Base-by-base conservation (phyloP, 768 basidiomycete genomes). In the Hygrocybe coccinea region DNA sequence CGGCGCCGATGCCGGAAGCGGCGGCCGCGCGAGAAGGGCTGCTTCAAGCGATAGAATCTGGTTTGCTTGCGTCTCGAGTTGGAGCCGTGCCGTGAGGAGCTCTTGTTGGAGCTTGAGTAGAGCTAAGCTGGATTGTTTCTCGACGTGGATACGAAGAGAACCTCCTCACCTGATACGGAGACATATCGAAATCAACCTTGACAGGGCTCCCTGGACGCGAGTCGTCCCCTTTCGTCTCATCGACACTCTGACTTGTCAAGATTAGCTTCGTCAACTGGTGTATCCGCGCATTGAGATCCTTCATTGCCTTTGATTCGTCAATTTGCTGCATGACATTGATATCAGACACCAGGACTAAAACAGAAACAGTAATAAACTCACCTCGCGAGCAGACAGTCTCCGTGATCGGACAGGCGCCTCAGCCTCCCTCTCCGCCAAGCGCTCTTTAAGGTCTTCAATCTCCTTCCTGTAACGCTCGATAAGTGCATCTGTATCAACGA, bases 381-480 rank as follows among this genome's bases (percentile, higher is more conserved):
- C 79, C 73, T 80, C 80, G 46, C 78, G 72, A 8, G 78, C 78
- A 43, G 79, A 80, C 34, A 83, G 67, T 41, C 81, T 71, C 55
- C 82, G 72, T 54, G 73, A 69, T 36, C 73, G 69, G 24, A 75
- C 73, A 51, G 75, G 73, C 12, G 81, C 84, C 50, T 86, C 86
- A 8, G 81, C 79, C 66, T 89, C 87, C 37, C 83, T 76, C 59
- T 89, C 88, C 12, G 77, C 71, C 39, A 95, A 76, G 39, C 91
- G 80, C 2, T 68, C 73, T 74, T 86, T 89, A 52, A 99, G 82
- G 39, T 89, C 87, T 48, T 95, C 94, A 53, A 99, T 95, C 72
- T 98, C 93, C 63, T 89, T 90, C 61, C 91, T 83, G 68, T 98
- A 97, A 50, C 92, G 81, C 74, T 95, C 91, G 59, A 99, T 89